Evolutionary conservation across 2,329 filamentous ascomycete genomes (phyloP), one percentile per base, ranked within the genome.

Genomic region (Teratosphaeria pseudoeucalypti): DNA sequence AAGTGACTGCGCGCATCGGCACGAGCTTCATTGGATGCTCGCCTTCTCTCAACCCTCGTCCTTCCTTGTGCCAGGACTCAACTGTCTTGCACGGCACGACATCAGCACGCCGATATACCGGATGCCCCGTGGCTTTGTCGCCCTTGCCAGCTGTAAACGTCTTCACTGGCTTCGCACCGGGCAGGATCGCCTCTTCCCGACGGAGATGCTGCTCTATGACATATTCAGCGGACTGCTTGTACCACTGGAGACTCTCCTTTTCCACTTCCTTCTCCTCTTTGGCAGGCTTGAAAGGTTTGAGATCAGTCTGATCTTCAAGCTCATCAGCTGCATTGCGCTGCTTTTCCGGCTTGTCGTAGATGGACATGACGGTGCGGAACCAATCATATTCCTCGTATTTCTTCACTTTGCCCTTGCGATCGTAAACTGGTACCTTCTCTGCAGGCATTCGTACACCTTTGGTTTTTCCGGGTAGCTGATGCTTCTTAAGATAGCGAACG

Each of bases 61-160:
- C 94, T 77, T 96, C 92, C 72, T 96, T 96, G 72, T 97, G 94
- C 94, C 94, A 99, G 1, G 90, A 96, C 72, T 99, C 94, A 1
- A 89, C 88, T 32, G 90, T 95, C 73, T 96, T 92, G 72, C 95
- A 95, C 47, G 82, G 80, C 2, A 92, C 84, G 0, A 97, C 85
- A 65, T 97, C 92, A 57, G 83, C 82, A 37, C 92, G 85, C 0
- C 81, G 81, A 70, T 85, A 97, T 0, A 97, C 90, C 0, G 89
- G 85, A 71, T 96, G 90, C 60, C 89, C 83, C 53, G 87, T 87
- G 2, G 82, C 76, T 54, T 86, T 87, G 53, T 85, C 84, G 14
- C 86, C 88, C 73, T 92, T 96, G 10, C 83, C 86, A 54, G 85
- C 84, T 4, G 79, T 84, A 73, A 97, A 96, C 11, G 82, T 81